Evolutionary conservation across 1,139 yeast genomes (phyloP), one percentile per base, ranked within the genome.

Genomic region (Protomyces lactucae-debilis): DNA sequence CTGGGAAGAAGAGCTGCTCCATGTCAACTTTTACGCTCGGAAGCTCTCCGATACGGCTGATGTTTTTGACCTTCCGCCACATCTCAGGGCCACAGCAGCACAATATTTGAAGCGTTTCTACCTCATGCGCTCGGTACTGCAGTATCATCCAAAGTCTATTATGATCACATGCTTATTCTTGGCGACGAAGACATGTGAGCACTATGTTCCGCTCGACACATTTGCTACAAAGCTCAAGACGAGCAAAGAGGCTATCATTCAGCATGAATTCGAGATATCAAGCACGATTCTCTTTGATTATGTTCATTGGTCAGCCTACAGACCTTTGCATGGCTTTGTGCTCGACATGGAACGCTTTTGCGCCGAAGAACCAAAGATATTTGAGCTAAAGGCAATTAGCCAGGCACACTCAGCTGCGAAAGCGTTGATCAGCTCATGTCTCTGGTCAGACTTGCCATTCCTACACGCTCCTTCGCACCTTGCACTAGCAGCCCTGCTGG

Each of bases 381-480:
- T 90, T 61, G 71, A 71, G 35, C 67, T 61, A n/a, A 61, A 64
- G 3, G 68, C 70, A 46, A 66, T 78, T 45, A 78, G 78, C 10
- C 64, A 69, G 12, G 67, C 77, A 55, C 89, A 88, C 73, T 96
- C 89, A 71, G 76, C 78, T 48, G 89, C 96, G 1, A 83, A 87
- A 70, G 79, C 78, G 39, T 77, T 85, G 76, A 79, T 90, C 6
- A 64, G 57, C 56, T 86, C 85, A 21, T 82, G 88, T 0, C 74
- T 91, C 57, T 77, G 88, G 54, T 85, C 95, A 37, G 96, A 92
- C 72, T 92, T 83, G 2, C 78, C 82, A 16, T 92, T 90, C 71
- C 77, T 85, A 40, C 93, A 78, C 74, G 86, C 98, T 0, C 99
- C 99, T 1, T 97, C 99, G 0, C 99, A 93, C 71, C 88, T 93